A percentile compares a stretch with the other conserved stretches of the same genome.
These are phyloP conservation scores for Arctostaphylos glauca DNA, from an alignment of 148 eudicot species.

Conservation along the genomic window DNA sequence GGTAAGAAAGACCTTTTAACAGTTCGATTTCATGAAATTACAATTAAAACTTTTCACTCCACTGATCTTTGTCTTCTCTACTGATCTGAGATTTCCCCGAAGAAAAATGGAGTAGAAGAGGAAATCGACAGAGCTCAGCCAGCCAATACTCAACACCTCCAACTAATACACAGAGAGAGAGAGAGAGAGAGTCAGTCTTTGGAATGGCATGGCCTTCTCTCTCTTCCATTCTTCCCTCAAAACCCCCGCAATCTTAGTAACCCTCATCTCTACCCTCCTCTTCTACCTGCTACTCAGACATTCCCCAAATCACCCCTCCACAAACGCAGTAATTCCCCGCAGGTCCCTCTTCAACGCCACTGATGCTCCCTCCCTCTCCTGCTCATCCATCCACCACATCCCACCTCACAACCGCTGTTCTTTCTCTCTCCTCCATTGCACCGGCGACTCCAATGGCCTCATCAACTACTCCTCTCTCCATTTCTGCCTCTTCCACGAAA, in stretches of 20 bases:
- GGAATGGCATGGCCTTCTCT: constrained; percentile 66
- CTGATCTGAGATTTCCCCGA: too few species aligned
- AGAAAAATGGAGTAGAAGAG: too few species aligned
- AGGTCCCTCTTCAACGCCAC: constrained; percentile 42
- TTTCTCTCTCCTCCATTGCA: constrained; percentile 30
- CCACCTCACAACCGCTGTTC: constrained; percentile 32
- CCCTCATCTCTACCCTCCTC: constrained; percentile 37
- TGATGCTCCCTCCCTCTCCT: constrained; percentile 13
- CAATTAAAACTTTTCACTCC: too few species aligned
- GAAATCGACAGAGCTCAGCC: too few species aligned
- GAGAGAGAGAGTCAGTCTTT: neutral
- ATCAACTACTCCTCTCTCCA: constrained; percentile 59
- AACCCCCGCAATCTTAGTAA: constrained; percentile 29
- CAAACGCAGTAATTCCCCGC: constrained; percentile 23
- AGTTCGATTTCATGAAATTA: too few species aligned
- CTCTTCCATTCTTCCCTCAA: constrained; percentile 29
- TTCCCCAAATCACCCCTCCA: constrained; percentile 22
- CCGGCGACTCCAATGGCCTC: constrained; percentile 33
- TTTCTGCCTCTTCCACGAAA: constrained; percentile 43
- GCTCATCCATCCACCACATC: constrained; percentile 32
- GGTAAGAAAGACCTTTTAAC: too few species aligned
- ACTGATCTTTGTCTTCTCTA: too few species aligned
- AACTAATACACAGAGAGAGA: neutral
- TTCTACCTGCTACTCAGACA: constrained; percentile 35
- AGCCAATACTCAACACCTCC: neutral